Evolutionary conservation across 768 basidiomycete species (phyloP).

Genomic region (Symmetrospora coprosmae): DNA sequence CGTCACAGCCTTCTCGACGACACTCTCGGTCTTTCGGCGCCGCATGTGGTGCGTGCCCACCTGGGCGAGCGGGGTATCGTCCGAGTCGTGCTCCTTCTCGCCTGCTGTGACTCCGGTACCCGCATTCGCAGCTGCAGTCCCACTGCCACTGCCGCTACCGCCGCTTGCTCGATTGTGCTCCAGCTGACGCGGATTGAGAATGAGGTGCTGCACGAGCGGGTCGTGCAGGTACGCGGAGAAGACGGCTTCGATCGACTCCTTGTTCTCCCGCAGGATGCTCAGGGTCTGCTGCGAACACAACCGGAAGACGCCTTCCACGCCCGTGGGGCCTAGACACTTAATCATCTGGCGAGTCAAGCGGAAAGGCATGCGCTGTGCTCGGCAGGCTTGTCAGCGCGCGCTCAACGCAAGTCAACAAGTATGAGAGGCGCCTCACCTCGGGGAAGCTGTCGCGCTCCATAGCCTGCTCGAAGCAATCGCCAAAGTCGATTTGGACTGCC

Average conservation of each 20-base stretch:
- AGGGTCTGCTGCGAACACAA: slow-evolving; percentile 36
- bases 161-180: too few species aligned
- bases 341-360: slow-evolving; percentile 39
- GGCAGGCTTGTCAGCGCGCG: not conserved
- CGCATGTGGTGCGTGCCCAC: not conserved
- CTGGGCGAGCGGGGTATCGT: not conserved
- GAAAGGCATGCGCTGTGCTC: slow-evolving; percentile 38
- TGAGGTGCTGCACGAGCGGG: slow-evolving; percentile 32
- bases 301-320: slow-evolving; percentile 35
- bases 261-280: slow-evolving; percentile 36
- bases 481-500: slow-evolving; percentile 37
- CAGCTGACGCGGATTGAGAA: slow-evolving; percentile 8
- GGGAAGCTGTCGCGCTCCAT: slow-evolving; percentile 36
- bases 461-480: slow-evolving; percentile 36
- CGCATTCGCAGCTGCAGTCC: too few species aligned
- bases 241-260: slow-evolving; percentile 37
- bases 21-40: slow-evolving; percentile 6
- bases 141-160: too few species aligned
- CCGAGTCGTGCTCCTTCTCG: too few species aligned
- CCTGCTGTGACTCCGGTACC: too few species aligned
- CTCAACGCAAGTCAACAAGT: not conserved
- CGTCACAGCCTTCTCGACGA: slow-evolving; percentile 4
- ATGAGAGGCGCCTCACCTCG: too few species aligned
- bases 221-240: slow-evolving; percentile 40
- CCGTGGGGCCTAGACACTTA: slow-evolving; percentile 37